A percentile compares a stretch with the other conserved stretches of the same genome.
Conservation (phyloP, 352 stramenopile genomes). For the Phytophthora palmivora region DNA sequence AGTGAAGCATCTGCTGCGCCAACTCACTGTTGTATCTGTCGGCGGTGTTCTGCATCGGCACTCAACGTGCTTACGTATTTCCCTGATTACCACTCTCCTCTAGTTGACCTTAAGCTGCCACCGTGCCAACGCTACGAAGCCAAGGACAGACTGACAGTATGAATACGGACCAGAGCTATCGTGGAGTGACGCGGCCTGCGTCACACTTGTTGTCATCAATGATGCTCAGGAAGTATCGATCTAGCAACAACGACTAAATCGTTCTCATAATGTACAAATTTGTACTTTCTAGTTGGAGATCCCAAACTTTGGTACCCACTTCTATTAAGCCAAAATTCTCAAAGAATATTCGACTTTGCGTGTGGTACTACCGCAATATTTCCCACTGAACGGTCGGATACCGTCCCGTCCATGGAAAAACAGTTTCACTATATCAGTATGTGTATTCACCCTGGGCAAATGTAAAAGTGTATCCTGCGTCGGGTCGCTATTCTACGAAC, state of each 20-base stretch:
- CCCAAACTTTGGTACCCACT: constrained; percentile 13
- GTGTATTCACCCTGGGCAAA: constrained; percentile 21
- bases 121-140: no score
- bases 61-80: no score
- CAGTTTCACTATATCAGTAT: constrained; percentile 20
- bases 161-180: no score
- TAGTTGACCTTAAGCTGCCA: no score
- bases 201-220: no score
- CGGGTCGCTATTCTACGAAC: constrained; percentile 1
- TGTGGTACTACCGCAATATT: constrained; percentile 19
- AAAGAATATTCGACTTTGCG: constrained; percentile 21
- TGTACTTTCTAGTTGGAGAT: constrained; percentile 10
- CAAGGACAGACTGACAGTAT: no score
- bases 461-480: constrained; percentile 15
- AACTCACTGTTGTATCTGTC: no score
- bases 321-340: constrained; percentile 9
- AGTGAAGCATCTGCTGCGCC: no score
- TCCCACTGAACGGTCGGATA: constrained; percentile 6
- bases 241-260: constrained; percentile 11
- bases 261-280: constrained; percentile 14
- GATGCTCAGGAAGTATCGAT: no score
- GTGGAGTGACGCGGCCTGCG: no score
- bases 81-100: no score
- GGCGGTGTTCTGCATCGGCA: no score
- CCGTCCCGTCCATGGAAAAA: constrained; percentile 11